Conservation (phyloP, 371 early-diverging fungal genomes). For the Circinella minor region DNA sequence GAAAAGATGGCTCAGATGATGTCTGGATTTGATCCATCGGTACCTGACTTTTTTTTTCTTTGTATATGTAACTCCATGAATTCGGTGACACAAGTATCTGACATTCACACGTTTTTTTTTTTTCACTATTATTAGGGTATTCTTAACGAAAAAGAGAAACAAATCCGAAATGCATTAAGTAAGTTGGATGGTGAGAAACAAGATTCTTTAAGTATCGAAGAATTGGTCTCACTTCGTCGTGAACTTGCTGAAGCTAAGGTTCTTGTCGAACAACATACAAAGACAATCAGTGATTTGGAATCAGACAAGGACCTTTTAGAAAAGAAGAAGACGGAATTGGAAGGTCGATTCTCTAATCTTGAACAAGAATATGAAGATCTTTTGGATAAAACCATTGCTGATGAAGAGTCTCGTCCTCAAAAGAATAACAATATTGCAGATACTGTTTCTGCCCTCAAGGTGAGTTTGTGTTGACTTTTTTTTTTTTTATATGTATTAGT, state of each 20-base stretch:
- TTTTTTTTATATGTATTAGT: no score
- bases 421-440: slow-evolving; percentile 68
- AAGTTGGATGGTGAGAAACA: slow-evolving; percentile 57
- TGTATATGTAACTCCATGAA: no score
- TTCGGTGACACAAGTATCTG: no score
- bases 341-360: slow-evolving; percentile 71
- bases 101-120: no score
- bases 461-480: no score
- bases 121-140: slow-evolving; percentile 36
- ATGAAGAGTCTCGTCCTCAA: slow-evolving; percentile 76
- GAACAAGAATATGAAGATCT: slow-evolving; percentile 92
- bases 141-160: slow-evolving; percentile 78
- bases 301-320: slow-evolving; percentile 66
- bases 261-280: slow-evolving; percentile 71
- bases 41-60: slow-evolving; percentile 24
- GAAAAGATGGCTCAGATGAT: slow-evolving; percentile 89
- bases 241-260: slow-evolving; percentile 79
- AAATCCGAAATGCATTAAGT: slow-evolving; percentile 71
- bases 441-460: slow-evolving; percentile 78
- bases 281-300: slow-evolving; percentile 66
- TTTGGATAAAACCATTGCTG: slow-evolving; percentile 90
- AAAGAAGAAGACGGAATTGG: slow-evolving; percentile 73
- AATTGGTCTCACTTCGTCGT: slow-evolving; percentile 73
- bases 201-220: slow-evolving; percentile 63
- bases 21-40: slow-evolving; percentile 84